These are phyloP conservation scores for Xylaria bambusicola DNA, from an alignment of 495 filamentous ascomycete species.

Conservation along the genomic window DNA sequence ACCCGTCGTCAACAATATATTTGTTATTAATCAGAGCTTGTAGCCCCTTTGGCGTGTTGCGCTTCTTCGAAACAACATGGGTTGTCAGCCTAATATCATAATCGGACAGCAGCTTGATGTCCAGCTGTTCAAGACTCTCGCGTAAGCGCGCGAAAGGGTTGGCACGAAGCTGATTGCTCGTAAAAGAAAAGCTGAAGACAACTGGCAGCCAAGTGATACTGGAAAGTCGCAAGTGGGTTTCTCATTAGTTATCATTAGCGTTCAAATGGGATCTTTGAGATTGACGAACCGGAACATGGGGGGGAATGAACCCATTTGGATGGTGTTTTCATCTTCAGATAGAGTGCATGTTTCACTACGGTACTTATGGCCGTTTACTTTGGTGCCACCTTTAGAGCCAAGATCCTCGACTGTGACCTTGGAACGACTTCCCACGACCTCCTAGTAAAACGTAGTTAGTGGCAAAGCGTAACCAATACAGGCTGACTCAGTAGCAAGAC, in stretches of 20 bases:
- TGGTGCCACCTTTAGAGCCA: slow-evolving; percentile 76
- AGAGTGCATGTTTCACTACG: slow-evolving; percentile 56
- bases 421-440: slow-evolving; percentile 63
- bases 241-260: no score
- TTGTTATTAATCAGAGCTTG: slow-evolving; percentile 86
- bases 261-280: neutral
- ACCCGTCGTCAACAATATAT: slow-evolving; percentile 77
- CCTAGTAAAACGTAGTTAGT: slow-evolving; percentile 39
- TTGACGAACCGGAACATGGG: slow-evolving; percentile 50
- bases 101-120: slow-evolving; percentile 78
- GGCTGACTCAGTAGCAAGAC: slow-evolving; percentile 15
- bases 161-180: slow-evolving; percentile 69
- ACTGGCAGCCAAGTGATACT: slow-evolving; percentile 83
- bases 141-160: slow-evolving; percentile 67
- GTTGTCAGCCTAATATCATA: slow-evolving; percentile 74
- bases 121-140: slow-evolving; percentile 71
- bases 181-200: slow-evolving; percentile 79
- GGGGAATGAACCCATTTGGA: slow-evolving; percentile 67
- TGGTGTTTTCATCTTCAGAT: slow-evolving; percentile 57
- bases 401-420: slow-evolving; percentile 66
- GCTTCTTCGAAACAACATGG: slow-evolving; percentile 84
- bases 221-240: slow-evolving; percentile 1
- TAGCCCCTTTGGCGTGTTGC: slow-evolving; percentile 83
- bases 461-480: slow-evolving; percentile 1
- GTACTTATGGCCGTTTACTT: slow-evolving; percentile 70